Conservation (phyloP, 2,329 filamentous ascomycete genomes). For the Xylaria sp. region DNA sequence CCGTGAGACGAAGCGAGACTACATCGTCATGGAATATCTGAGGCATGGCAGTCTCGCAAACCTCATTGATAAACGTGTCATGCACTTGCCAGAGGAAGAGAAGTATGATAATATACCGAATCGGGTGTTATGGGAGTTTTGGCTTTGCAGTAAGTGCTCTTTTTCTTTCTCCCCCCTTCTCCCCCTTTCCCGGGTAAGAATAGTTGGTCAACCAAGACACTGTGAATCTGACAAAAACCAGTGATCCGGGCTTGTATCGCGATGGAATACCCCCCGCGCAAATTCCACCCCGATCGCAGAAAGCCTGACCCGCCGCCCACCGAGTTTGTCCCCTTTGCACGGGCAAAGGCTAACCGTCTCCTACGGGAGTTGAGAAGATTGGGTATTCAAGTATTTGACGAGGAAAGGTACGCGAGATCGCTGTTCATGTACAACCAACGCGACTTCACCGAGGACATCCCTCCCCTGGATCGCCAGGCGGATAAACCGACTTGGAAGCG, state of each 20-base stretch:
- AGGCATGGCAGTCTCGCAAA: conserved; percentile 17
- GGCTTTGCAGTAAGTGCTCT: conserved; percentile 21
- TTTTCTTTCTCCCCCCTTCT: not conserved
- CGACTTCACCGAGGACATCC: conserved; percentile 19
- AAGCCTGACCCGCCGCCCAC: not conserved
- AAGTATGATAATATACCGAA: conserved; percentile 7
- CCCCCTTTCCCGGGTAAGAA: not conserved
- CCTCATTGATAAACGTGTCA: conserved; percentile 14
- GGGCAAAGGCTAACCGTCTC: not conserved
- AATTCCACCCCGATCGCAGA: conserved; percentile 17
- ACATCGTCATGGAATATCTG: conserved; percentile 22
- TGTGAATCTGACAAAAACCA: conserved; percentile 4
- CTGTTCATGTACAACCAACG: not conserved
- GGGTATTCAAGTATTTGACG: not conserved
- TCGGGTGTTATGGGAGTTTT: conserved; percentile 19
- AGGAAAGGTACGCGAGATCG: not conserved
- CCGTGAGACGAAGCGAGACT: conserved; percentile 3
- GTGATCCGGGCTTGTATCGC: conserved; percentile 23
- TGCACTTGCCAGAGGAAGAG: not conserved
- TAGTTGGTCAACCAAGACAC: not conserved
- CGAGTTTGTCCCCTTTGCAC: too few species aligned
- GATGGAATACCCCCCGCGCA: conserved; percentile 25
- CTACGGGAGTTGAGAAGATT: not conserved
- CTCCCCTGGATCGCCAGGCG: not conserved
- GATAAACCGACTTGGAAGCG: conserved; percentile 8